These are phyloP conservation scores for Thraustochytrium striatum DNA, from an alignment of 352 stramenopile species.

Conservation along the genomic window DNA sequence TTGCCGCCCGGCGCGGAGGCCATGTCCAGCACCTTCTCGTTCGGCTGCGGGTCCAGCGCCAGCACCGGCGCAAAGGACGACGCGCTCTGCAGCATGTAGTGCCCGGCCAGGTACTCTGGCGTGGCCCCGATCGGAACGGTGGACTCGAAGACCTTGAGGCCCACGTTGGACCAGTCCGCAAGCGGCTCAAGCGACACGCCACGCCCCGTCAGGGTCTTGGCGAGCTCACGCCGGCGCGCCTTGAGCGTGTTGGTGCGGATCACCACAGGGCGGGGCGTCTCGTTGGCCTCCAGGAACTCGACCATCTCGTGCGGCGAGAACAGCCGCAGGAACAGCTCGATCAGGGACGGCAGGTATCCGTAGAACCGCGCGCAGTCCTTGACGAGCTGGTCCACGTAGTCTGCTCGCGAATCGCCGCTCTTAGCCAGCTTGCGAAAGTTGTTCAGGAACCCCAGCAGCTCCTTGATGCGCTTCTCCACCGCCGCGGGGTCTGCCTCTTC, in stretches of 20 bases:
- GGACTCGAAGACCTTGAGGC: constrained; percentile 95
- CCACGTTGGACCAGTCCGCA: constrained; percentile 97
- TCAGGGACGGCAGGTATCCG: constrained; percentile 95
- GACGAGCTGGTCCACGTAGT: constrained; percentile 86
- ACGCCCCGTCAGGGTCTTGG: constrained; percentile 95
- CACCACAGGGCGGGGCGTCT: constrained; percentile 92
- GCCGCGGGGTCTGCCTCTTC: constrained; percentile 61
- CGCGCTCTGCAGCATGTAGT: constrained; percentile 98
- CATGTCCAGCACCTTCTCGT: constrained; percentile 96
- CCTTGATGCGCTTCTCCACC: constrained; percentile 87
- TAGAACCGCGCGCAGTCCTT: constrained; percentile 94
- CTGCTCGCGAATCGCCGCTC: constrained; percentile 78
- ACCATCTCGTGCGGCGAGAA: constrained; percentile 63
- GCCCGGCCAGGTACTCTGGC: constrained; percentile 97
- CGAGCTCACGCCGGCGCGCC: constrained; percentile 93
- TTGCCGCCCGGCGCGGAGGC: constrained; percentile 96
- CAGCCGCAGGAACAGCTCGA: constrained; percentile 83
- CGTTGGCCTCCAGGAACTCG: constrained; percentile 98
- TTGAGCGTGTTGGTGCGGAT: constrained; percentile 99
- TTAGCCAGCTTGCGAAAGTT: constrained; percentile 91
- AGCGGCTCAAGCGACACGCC: constrained; percentile 97
- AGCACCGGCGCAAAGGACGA: constrained; percentile 98
- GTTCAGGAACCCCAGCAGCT: constrained; percentile 75
- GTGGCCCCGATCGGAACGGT: constrained; percentile 97
- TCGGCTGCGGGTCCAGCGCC: constrained; percentile 90